A percentile compares a stretch with the other conserved stretches of the same genome.
phyloP scores from a whole-genome alignment of 2,329 filamentous ascomycete species.

The Verticillium alfalfae region DNA sequence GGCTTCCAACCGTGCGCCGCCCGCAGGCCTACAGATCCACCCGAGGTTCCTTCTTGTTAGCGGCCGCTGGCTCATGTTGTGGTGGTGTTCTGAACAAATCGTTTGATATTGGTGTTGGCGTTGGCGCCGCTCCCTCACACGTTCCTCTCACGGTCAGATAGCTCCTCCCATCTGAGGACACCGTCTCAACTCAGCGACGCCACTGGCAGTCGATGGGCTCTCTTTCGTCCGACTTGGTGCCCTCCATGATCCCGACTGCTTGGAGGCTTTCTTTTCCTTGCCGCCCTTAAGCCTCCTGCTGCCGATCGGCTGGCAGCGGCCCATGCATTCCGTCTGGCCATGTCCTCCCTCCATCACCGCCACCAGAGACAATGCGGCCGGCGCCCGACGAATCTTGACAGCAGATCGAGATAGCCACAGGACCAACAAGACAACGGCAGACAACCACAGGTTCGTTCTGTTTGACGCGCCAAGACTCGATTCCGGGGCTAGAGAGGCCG shows the following conservation, averaged over 20 bases:
- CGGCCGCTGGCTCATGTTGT: not conserved
- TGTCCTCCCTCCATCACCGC: not conserved
- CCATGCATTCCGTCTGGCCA: not conserved
- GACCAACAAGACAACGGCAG: not conserved
- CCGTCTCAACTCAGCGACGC: not conserved
- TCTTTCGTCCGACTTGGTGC: not conserved
- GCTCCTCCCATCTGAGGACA: not conserved
- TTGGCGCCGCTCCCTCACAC: not conserved
- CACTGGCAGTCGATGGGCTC: not conserved
- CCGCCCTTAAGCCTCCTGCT: not conserved
- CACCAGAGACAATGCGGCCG: not conserved
- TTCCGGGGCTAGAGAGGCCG: not conserved
- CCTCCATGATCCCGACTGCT: not conserved
- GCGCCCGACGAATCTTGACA: not conserved
- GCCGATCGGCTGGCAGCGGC: not conserved
- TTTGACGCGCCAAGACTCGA: not conserved
- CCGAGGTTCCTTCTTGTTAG: not conserved
- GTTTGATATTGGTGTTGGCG: no score
- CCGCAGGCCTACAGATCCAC: not conserved
- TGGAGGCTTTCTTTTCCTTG: not conserved
- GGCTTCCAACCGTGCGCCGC: not conserved
- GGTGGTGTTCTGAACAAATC: not conserved
- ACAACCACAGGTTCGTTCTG: not conserved
- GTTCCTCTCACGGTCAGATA: not conserved
- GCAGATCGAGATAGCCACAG: not conserved